phyloP scores from a whole-genome alignment of 2,329 filamentous ascomycete species.

The Hymenoscyphus infarciens region DNA sequence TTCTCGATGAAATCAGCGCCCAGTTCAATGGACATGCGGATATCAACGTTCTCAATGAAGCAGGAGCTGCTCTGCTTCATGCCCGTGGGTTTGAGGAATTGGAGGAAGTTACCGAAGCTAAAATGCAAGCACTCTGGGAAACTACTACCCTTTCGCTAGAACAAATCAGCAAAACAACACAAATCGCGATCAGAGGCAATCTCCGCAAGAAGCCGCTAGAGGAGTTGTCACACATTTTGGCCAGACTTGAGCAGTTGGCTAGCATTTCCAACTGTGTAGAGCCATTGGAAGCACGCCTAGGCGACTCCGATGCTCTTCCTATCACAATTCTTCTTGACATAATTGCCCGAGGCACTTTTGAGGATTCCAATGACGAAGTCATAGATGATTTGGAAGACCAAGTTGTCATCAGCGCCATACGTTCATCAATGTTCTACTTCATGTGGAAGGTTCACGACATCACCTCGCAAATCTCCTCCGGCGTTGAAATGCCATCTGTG shows the following conservation, averaged over 20 bases:
- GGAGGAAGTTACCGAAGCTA: constrained; percentile 77
- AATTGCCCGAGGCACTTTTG: constrained; percentile 68
- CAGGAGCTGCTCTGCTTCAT: constrained; percentile 76
- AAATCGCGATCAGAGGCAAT: constrained; percentile 68
- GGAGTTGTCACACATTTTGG: constrained; percentile 69
- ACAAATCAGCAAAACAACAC: constrained; percentile 58
- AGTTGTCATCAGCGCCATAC: constrained; percentile 71
- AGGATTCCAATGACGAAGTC: constrained; percentile 61
- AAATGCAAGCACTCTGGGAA: constrained; percentile 82
- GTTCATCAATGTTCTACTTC: constrained; percentile 80
- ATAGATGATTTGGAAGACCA: constrained; percentile 76
- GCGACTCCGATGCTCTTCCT: constrained; percentile 44
- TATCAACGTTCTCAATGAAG: constrained; percentile 78
- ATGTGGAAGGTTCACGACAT: constrained; percentile 81
- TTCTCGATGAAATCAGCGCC: constrained; percentile 88
- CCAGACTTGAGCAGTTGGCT: constrained; percentile 77
- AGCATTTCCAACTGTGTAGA: constrained; percentile 75
- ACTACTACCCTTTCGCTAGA: constrained; percentile 71
- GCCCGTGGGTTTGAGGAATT: constrained; percentile 84
- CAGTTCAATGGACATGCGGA: constrained; percentile 94
- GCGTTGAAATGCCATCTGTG: constrained; percentile 53
- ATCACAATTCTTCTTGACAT: constrained; percentile 71
- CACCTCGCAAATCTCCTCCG: constrained; percentile 48
- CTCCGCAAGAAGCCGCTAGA: constrained; percentile 62
- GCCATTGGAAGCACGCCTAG: constrained; percentile 62